Evolutionary conservation across 768 basidiomycete genomes (phyloP).

Genomic region (Dacryopinax primogenitus): DNA sequence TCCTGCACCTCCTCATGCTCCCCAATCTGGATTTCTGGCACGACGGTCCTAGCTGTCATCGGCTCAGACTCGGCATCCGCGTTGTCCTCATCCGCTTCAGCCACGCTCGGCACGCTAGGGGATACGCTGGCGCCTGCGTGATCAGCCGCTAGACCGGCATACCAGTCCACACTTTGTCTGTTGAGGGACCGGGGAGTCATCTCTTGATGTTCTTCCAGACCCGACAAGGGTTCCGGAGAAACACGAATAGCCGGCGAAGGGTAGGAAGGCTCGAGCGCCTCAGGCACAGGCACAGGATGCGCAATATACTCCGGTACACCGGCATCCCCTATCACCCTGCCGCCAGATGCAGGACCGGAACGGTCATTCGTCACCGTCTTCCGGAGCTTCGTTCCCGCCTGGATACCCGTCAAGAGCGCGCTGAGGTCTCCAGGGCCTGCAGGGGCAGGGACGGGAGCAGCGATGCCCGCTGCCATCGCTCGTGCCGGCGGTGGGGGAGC

Average conservation of each 20-base stretch:
- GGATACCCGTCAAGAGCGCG: slow-evolving; percentile 68
- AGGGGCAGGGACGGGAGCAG: slow-evolving; percentile 31
- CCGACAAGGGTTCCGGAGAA: slow-evolving; percentile 9
- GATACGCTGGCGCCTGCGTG: slow-evolving; percentile 19
- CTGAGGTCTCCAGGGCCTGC: slow-evolving; percentile 36
- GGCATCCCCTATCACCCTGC: slow-evolving; percentile 63
- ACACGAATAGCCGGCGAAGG: neutral
- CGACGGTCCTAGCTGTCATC: slow-evolving; percentile 10
- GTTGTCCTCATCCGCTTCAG: slow-evolving; percentile 41
- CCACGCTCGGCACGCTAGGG: slow-evolving; percentile 33
- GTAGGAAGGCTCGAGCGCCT: neutral
- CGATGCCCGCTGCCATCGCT: slow-evolving; percentile 20
- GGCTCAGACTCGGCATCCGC: slow-evolving; percentile 22
- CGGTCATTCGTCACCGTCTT: slow-evolving; percentile 76
- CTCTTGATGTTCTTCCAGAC: neutral
- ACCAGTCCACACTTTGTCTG: slow-evolving; percentile 84
- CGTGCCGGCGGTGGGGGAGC: slow-evolving; percentile 23
- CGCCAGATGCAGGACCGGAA: slow-evolving; percentile 54
- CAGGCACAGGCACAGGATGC: slow-evolving; percentile 30
- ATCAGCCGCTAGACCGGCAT: slow-evolving; percentile 72
- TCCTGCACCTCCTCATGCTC: slow-evolving; percentile 28
- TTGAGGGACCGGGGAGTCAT: slow-evolving; percentile 30
- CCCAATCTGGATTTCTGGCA: slow-evolving; percentile 38
- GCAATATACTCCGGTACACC: slow-evolving; percentile 60
- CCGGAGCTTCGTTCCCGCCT: slow-evolving; percentile 52